These are phyloP conservation scores for Pythium rishiriense DNA, from an alignment of 352 stramenopile genomes.

Conservation along the genomic window DNA sequence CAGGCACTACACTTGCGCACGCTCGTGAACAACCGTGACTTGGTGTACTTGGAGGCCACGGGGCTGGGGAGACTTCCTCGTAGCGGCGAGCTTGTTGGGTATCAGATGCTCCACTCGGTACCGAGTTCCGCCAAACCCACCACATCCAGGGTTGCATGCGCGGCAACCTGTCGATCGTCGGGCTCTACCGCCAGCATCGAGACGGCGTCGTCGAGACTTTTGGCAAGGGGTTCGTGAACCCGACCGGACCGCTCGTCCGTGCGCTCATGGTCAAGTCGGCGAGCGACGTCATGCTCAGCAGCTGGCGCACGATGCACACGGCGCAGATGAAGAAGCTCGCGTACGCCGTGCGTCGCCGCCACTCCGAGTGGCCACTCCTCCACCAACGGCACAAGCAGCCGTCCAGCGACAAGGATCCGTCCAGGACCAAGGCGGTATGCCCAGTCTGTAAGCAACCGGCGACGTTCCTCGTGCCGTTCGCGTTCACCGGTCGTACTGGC, in stretches of 20 bases:
- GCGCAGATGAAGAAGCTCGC: slow-evolving; percentile 53
- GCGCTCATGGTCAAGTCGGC: slow-evolving; percentile 45
- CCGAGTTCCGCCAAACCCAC: slow-evolving; percentile 41
- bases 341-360: slow-evolving; percentile 17
- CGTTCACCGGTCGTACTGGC: slow-evolving; percentile 2
- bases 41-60: slow-evolving; percentile 56
- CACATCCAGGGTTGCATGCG: slow-evolving; percentile 34
- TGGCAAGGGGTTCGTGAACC: slow-evolving; percentile 35
- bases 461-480: neutral
- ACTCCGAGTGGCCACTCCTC: neutral
- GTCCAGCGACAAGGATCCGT: neutral
- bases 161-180: slow-evolving; percentile 47
- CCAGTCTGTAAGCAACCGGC: slow-evolving; percentile 6
- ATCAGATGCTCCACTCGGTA: slow-evolving; percentile 64
- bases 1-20: slow-evolving; percentile 35
- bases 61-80: slow-evolving; percentile 35
- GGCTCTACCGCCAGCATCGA: slow-evolving; percentile 46
- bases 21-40: slow-evolving; percentile 52
- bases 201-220: slow-evolving; percentile 48
- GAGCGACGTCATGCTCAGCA: slow-evolving; percentile 37
- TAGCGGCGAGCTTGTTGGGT: slow-evolving; percentile 52
- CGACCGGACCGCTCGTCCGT: slow-evolving; percentile 38
- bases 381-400: slow-evolving; percentile 5
- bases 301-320: slow-evolving; percentile 37
- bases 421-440: neutral